Evolutionary conservation across 192 early-diverging fungal genomes (phyloP), one percentile per base, ranked within the genome.

Genomic region (Gamsiella multidivaricata): DNA sequence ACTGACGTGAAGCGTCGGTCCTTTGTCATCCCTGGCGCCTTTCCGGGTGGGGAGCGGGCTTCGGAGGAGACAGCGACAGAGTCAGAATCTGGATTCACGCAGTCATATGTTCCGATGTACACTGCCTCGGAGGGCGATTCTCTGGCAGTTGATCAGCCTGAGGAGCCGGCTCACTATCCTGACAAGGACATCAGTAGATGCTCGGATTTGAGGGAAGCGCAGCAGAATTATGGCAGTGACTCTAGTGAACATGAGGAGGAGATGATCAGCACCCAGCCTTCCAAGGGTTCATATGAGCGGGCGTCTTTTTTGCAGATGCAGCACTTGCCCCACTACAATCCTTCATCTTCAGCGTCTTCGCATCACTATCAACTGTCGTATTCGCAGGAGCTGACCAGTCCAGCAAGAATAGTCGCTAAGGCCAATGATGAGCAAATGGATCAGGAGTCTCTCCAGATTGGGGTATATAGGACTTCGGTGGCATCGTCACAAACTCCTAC

Each of bases 1-100:
- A 68, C 62, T 29, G 50, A 47, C 9, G 42, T 43, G 29, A 78
- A 78, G 34, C 74, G 65, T 17, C 74, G 74, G 20, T 78, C 74
- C 6, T 78, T 64, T 18, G 36, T 78, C 10, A 45, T 58, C 10
- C 74, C 74, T 4, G 74, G 74, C 12, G 74, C 74, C 14, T 78
- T 78, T 28, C 74, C 74, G 6, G 74, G 74, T 36, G 34, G 50
- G 52, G 73, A 62, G 12, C 56, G 49, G 5, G 46, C 57, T 29
- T 49, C 55, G n/a, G 39, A 61, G 45, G 54, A 71, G 5, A 50
- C 53, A 15, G 15, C 32, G 0, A 31, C 20, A 15, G 34, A 25
- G 5, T 36, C 23, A n/a, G 69, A 57, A 9, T 22, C 54, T 2
- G 61, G 45, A 37, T 56, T 31, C 14, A 32, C 15, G 11, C 59